Conservation (phyloP, 2,329 filamentous ascomycete genomes). For the Coniochaeta hoffmannii region DNA sequence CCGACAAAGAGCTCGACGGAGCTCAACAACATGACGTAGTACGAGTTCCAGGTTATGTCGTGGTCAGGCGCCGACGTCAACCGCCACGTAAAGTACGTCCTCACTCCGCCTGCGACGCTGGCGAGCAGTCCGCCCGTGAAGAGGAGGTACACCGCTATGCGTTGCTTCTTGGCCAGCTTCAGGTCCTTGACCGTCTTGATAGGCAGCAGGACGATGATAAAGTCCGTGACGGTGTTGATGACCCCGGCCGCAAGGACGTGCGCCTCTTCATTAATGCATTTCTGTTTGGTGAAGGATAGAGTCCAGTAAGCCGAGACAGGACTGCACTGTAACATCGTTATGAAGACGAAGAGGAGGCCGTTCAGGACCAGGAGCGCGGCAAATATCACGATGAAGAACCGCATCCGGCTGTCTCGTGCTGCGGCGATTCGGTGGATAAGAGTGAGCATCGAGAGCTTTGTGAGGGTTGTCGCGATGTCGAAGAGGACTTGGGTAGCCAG, state of each 20-base stretch:
- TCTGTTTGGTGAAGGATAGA: constrained; percentile 20
- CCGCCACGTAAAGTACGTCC: constrained; percentile 28
- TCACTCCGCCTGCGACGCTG: constrained; percentile 26
- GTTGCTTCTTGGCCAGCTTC: constrained; percentile 38
- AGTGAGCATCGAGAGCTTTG: constrained; percentile 32
- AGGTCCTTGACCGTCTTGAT: constrained; percentile 37
- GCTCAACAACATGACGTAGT: constrained; percentile 25
- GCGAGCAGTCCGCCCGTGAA: constrained; percentile 44
- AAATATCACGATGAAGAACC: constrained; percentile 21
- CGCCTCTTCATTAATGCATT: constrained; percentile 40
- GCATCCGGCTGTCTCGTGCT: constrained; percentile 21
- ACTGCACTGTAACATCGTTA: constrained; percentile 30
- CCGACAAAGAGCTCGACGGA: constrained; percentile 34
- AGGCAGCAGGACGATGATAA: constrained; percentile 45
- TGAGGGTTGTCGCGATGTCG: constrained; percentile 27
- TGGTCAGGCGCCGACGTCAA: constrained; percentile 16
- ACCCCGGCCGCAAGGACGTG: constrained; percentile 47
- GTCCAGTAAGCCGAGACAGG: constrained; percentile 31
- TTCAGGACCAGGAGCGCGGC: constrained; percentile 21
- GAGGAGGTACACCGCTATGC: constrained; percentile 34
- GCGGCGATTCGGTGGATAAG: constrained; percentile 28
- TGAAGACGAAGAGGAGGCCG: constrained; percentile 25
- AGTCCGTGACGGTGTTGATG: constrained; percentile 53
- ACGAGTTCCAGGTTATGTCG: constrained; percentile 29
- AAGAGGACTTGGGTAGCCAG: constrained; percentile 28